Evolutionary conservation across 108 stramenopile genomes (phyloP).

Genomic region (Cyclotella choctawhatcheeana): DNA sequence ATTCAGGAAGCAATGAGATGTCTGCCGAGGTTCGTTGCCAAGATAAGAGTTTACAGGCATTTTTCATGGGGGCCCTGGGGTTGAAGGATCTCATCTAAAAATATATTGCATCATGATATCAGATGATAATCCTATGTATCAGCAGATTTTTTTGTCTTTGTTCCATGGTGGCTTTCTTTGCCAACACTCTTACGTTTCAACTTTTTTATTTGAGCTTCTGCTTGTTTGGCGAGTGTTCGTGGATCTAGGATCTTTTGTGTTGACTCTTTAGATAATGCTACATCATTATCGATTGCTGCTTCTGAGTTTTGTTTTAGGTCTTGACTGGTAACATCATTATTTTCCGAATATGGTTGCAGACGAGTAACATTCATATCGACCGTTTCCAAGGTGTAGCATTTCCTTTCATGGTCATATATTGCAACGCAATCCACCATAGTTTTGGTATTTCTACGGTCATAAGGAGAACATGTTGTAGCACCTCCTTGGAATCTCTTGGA

Average conservation of each 20-base stretch:
- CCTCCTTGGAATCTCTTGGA: neutral
- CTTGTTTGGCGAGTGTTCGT: conserved; percentile 24
- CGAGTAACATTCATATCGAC: conserved; percentile 20
- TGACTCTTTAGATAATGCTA: too few species aligned
- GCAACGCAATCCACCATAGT: conserved; percentile 46
- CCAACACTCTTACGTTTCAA: conserved; percentile 28
- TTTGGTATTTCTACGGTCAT: neutral
- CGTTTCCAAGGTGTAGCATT: conserved; percentile 39
- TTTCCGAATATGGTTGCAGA: neutral
- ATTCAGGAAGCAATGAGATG: conserved; percentile 6
- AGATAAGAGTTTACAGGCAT: conserved; percentile 10
- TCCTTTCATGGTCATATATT: conserved; percentile 22
- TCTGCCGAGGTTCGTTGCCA: conserved; percentile 15
- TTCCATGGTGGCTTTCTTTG: neutral
- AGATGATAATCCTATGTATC: neutral
- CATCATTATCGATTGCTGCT: neutral
- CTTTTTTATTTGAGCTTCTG: conserved; percentile 32
- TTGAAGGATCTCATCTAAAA: conserved; percentile 14
- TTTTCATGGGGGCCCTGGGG: conserved; percentile 12
- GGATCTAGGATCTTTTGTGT: conserved; percentile 16
- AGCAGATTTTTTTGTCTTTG: neutral
- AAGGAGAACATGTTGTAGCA: neutral
- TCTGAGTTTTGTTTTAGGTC: neutral
- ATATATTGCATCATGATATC: neutral
- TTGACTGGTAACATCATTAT: neutral